A percentile compares a stretch with the other conserved stretches of the same genome.
Conservation (phyloP, 2,329 filamentous ascomycete genomes). For the Dactylellina leptospora region DNA sequence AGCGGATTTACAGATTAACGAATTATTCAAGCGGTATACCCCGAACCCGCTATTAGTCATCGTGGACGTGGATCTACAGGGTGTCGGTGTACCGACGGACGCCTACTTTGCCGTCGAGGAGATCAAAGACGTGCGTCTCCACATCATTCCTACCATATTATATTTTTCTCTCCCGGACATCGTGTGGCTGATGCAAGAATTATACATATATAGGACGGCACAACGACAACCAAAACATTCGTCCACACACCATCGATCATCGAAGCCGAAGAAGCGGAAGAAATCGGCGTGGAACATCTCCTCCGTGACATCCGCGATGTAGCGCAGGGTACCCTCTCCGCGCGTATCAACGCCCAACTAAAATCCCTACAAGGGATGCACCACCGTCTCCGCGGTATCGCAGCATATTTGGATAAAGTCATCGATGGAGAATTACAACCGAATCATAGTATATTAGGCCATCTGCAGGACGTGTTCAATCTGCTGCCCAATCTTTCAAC, state of each 20-base stretch:
- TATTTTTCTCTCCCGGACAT: too few species aligned
- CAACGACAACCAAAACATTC: conserved; percentile 94
- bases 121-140: conserved; percentile 87
- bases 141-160: conserved; percentile 1
- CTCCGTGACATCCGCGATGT: conserved; percentile 98
- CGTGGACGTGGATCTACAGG: conserved; percentile 97
- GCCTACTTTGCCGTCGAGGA: conserved; percentile 99
- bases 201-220: conserved; percentile 81
- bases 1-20: conserved; percentile 98
- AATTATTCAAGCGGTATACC: conserved; percentile 99
- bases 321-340: conserved; percentile 93
- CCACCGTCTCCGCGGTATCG: conserved; percentile 91
- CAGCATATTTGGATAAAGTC: conserved; percentile 93
- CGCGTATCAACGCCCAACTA: conserved; percentile 94
- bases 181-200: too few species aligned
- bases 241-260: conserved; percentile 98
- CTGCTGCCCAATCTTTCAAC: conserved; percentile 94
- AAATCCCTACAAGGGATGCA: conserved; percentile 97
- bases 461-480: conserved; percentile 99
- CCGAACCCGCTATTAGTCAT: conserved; percentile 96
- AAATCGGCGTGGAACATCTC: conserved; percentile 97
- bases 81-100: conserved; percentile 96
- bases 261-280: conserved; percentile 97
- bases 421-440: conserved; percentile 90
- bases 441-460: conserved; percentile 96